phyloP scores from a whole-genome alignment of 1,284 basidiomycete species.

The Sphagnurus paluster region DNA sequence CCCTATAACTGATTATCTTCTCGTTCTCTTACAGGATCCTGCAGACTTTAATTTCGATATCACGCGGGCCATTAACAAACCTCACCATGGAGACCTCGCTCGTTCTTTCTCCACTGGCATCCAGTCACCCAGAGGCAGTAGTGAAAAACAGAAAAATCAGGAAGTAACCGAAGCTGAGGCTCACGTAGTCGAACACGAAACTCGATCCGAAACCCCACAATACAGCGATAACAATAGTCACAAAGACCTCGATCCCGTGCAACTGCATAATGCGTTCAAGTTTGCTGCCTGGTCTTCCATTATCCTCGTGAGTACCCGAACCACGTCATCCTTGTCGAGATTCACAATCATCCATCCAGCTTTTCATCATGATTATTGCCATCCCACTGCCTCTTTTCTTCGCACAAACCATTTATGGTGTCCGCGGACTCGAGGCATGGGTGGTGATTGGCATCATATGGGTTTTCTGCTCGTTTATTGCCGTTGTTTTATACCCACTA shows the following conservation, averaged over 20 bases:
- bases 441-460: slow-evolving; percentile 80
- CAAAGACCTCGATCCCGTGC: slow-evolving; percentile 63
- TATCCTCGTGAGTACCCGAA: slow-evolving; percentile 50
- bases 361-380: slow-evolving; percentile 64
- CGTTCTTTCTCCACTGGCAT: too few species aligned
- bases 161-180: too few species aligned
- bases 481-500: slow-evolving; percentile 19
- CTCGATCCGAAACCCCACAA: too few species aligned
- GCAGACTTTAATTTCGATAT: slow-evolving; percentile 79
- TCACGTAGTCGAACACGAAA: too few species aligned
- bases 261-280: slow-evolving; percentile 69
- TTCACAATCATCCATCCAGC: slow-evolving; percentile 35
- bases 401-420: slow-evolving; percentile 13
- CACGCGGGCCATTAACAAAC: slow-evolving; percentile 75
- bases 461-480: slow-evolving; percentile 57
- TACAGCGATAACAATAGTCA: too few species aligned
- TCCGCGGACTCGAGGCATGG: slow-evolving; percentile 71
- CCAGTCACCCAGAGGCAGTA: too few species aligned
- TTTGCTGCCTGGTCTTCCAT: slow-evolving; percentile 78
- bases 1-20: not conserved
- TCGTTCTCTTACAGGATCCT: slow-evolving; percentile 55
- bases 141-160: too few species aligned
- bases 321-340: not conserved
- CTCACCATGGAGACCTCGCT: too few species aligned
- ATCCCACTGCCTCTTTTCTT: slow-evolving; percentile 81